Base-by-base conservation (phyloP, 192 early-diverging fungal species). In the Phycomyces nitens region DNA sequence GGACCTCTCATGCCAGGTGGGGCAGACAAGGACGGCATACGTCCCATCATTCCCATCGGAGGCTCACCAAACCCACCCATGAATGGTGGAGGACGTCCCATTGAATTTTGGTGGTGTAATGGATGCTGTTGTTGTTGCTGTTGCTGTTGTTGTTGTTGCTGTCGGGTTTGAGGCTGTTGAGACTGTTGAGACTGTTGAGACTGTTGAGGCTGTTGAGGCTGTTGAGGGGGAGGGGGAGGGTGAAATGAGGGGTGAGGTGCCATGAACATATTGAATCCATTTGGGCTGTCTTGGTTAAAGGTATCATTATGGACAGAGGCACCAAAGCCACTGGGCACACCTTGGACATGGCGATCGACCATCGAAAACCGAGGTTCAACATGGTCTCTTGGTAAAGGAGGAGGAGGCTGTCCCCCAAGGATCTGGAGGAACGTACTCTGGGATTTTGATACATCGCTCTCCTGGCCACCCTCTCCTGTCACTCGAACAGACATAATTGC, bases 401-500 rank as follows among this genome's bases (percentile, higher is more conserved):
- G 68, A 18, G 26, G 47, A 38, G 43, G 29, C 12, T 56, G 54
- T 11, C 60, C 56, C 24, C 54, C 41, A 16, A 53, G 39, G 11
- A 64, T 56, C 50, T 62, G 68, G 11, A 57, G 61, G 9, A 56
- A n/a, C 7, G 60, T 34, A 40, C 56, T 56, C 47, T 62, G 68
- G 0, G 56, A 40, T 27, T 22, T 34, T 39, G 16, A 56, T 15
- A 34, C 14, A 24, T 67, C 58, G 23, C 29, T 59, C 4, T 20
- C 18, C 20, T 40, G n/a, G 10, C n/a, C 39, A 24, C 4, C 27
- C 14, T 14, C 8, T 23, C 21, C 11, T 26, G 27, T 16, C 51
- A 52, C 7, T 21, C 76, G 77, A 11, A 74, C 77, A 0, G 83
- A 74, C 84, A 85, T 85, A 20, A 85, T 85, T 1, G 84, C 84